These are phyloP conservation scores for Cercospora brassicicola DNA, from an alignment of 2,329 filamentous ascomycete genomes.

Conservation along the genomic window DNA sequence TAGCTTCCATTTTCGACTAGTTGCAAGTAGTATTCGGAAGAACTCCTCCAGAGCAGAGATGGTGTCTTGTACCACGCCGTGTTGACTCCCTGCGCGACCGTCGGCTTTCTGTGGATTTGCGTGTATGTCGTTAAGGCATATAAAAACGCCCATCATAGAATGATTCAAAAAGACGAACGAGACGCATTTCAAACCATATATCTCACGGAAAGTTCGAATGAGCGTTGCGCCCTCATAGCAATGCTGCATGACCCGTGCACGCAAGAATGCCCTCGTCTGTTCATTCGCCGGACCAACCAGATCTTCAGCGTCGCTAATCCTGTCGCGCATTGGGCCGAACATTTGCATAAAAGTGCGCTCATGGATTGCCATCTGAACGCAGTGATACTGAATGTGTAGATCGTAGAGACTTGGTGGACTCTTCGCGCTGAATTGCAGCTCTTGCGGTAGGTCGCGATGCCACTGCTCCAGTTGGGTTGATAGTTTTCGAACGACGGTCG, in stretches of 20 bases:
- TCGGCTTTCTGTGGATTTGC: background rate
- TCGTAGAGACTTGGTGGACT: slow-evolving; percentile 12
- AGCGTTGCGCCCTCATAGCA: slow-evolving; percentile 8
- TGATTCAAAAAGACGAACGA: slow-evolving; percentile 13
- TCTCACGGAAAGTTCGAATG: slow-evolving; percentile 10
- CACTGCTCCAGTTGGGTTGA: background rate
- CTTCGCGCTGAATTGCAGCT: background rate
- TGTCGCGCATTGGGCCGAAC: slow-evolving; percentile 1
- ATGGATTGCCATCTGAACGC: slow-evolving; percentile 11
- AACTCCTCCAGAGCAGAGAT: slow-evolving; percentile 10
- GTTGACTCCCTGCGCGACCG: background rate
- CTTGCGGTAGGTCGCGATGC: background rate
- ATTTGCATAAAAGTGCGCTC: slow-evolving; percentile 11
- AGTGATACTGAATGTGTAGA: slow-evolving; percentile 10
- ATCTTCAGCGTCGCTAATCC: background rate
- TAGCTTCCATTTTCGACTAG: slow-evolving; percentile 9
- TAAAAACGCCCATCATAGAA: slow-evolving; percentile 11
- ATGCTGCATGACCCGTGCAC: background rate
- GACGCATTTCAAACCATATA: slow-evolving; percentile 8
- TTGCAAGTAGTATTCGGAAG: slow-evolving; percentile 9
- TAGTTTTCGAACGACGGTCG: background rate
- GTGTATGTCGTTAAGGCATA: slow-evolving; percentile 12
- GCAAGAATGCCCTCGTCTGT: background rate
- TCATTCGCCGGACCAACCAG: background rate
- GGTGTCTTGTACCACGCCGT: slow-evolving; percentile 4